Evolutionary conservation across 2,329 filamentous ascomycete genomes (phyloP), one percentile per base, ranked within the genome.

Genomic region (Xenoacremonium recifei): DNA sequence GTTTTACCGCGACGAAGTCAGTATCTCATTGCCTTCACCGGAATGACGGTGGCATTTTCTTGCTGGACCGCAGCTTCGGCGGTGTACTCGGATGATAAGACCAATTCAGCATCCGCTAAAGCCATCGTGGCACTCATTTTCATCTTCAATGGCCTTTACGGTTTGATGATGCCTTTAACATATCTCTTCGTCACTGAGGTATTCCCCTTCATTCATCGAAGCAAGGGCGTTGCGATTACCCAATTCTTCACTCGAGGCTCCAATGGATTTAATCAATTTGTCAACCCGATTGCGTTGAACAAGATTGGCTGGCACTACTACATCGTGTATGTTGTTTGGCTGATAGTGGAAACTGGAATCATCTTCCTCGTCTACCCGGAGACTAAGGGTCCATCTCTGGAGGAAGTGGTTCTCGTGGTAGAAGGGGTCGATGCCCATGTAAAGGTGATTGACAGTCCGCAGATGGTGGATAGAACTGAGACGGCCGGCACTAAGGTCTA

Each of bases 121-220:
- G n/a, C n/a, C n/a, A n/a, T n/a, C n/a, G n/a, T n/a, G n/a, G 25
- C 48, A 37, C 37, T 48, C 30, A 50, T 48, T 23, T 29, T 50
- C n/a, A 43, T 42, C 13, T 27, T 51, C 18, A 46, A 48, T 23
- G 45, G 42, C 4, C 48, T 48, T 17, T 11, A 42, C 12, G 38
- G 40, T n/a, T n/a, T n/a, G n/a, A n/a, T n/a, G n/a, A n/a, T n/a
- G n/a, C n/a, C n/a, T n/a, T n/a, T n/a, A n/a, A n/a, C n/a, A n/a
- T n/a, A n/a, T 32, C 38, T 51, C 2, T 67, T 66, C 41, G 51
- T 59, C 3, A 56, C 57, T 1, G 64, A 67, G 42, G 61, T 67
- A 19, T 51, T 64, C 10, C 62, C 64, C 0, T 67, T 60, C 45
- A 44, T 45, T 3, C 39, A 61, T 5, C 63, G 64, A 6, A 39